Percentiles rank a stretch among this genome's conserved stretches.
phyloP scores from a whole-genome alignment of 2,329 filamentous ascomycete species.

The Apiospora marii region DNA sequence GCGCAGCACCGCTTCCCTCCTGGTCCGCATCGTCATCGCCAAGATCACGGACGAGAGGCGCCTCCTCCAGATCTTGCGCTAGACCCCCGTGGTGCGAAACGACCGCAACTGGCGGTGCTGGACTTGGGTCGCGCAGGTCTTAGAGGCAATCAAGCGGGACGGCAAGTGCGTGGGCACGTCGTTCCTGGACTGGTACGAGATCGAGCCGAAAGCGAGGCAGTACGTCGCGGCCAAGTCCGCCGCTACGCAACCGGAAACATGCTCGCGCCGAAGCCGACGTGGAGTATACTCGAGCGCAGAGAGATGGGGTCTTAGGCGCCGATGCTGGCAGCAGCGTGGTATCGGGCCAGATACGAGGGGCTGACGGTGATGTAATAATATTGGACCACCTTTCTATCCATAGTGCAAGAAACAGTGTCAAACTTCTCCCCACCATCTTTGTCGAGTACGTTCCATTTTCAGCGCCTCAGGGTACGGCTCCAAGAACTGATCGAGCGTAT shows the following conservation, averaged over 20 bases:
- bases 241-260: slow-evolving; percentile 30
- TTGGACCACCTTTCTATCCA: too few species aligned
- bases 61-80: slow-evolving; percentile 43
- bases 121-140: slow-evolving; percentile 47
- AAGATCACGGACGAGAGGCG: slow-evolving; percentile 47
- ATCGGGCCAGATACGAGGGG: too few species aligned
- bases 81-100: slow-evolving; percentile 42
- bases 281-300: slow-evolving; percentile 37
- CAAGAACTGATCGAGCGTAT: slow-evolving; percentile 32
- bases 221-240: slow-evolving; percentile 46
- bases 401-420: slow-evolving; percentile 19
- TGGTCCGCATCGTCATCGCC: slow-evolving; percentile 48
- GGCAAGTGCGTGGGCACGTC: slow-evolving; percentile 47
- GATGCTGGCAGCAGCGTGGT: background rate
- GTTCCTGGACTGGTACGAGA: slow-evolving; percentile 45
- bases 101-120: slow-evolving; percentile 50
- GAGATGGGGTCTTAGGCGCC: slow-evolving; percentile 35
- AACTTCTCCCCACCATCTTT: slow-evolving; percentile 32
- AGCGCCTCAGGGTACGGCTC: slow-evolving; percentile 30
- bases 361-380: too few species aligned
- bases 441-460: slow-evolving; percentile 32
- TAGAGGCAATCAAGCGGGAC: slow-evolving; percentile 44
- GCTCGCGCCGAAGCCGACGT: slow-evolving; percentile 41
- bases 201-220: slow-evolving; percentile 43
- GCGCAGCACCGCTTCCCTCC: slow-evolving; percentile 38